A percentile compares a stretch with the other conserved stretches of the same genome.
Evolutionary conservation across 1,284 basidiomycete species (phyloP).

Genomic region (Pseudozyma pruni): DNA sequence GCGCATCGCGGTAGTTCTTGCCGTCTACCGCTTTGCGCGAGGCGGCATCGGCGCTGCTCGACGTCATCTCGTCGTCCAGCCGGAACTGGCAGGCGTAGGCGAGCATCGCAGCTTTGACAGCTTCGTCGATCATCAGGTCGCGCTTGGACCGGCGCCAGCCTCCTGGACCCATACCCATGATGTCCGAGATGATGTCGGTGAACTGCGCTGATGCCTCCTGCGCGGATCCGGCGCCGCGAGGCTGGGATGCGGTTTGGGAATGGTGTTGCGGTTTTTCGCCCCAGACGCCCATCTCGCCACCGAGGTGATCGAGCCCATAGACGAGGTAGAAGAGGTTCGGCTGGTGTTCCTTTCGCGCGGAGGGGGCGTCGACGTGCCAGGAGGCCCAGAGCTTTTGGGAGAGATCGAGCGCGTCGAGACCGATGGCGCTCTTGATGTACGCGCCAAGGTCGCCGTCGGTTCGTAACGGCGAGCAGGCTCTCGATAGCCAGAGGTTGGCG

Average conservation of each 20-base stretch:
- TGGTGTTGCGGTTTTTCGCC: conserved; percentile 37
- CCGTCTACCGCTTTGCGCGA: conserved; percentile 30
- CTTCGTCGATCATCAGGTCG: conserved; percentile 49
- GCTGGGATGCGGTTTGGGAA: background rate
- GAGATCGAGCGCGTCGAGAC: conserved; percentile 31
- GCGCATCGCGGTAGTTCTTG: conserved; percentile 40
- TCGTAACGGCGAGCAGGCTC: conserved; percentile 47
- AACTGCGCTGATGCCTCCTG: conserved; percentile 39
- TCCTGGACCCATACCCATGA: conserved; percentile 39
- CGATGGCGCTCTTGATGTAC: conserved; percentile 47
- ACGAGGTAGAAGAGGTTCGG: conserved; percentile 52
- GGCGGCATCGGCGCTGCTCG: conserved; percentile 20
- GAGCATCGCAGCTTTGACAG: conserved; percentile 50
- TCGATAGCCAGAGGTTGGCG: conserved; percentile 47
- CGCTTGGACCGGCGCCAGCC: conserved; percentile 45
- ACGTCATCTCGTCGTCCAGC: conserved; percentile 45
- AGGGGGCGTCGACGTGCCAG: conserved; percentile 49
- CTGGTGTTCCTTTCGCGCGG: conserved; percentile 35
- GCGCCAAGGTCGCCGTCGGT: conserved; percentile 46
- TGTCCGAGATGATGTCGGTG: conserved; percentile 24
- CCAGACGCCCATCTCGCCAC: conserved; percentile 51
- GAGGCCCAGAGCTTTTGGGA: conserved; percentile 49
- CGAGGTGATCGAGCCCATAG: conserved; percentile 49
- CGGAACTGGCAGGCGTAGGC: conserved; percentile 53
- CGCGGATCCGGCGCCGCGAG: conserved; percentile 6